Base-by-base conservation (phyloP, 306 rosid species). In the Vigna unguiculata region DNA sequence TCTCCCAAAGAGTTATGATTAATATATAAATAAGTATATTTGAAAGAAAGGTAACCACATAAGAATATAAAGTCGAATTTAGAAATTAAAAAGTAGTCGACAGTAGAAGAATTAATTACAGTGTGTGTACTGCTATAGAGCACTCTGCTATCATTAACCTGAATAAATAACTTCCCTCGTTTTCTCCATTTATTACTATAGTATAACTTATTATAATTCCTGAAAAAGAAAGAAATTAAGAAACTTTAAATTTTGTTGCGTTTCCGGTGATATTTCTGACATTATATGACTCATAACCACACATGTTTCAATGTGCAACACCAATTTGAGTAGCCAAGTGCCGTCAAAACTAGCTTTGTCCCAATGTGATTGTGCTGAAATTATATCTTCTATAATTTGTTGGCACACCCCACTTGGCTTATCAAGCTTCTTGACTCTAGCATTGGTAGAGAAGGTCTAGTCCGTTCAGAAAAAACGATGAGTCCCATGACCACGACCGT, bases 381-480 rank as follows among this genome's bases (percentile, higher is more conserved):
- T 30, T 32, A 20, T 47, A 45, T 55, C 75, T 83, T 48, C 12
- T 64, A 19, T 2, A 19, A 11, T 62, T 74, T 80, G 74, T 40
- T 61, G 36, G 13, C 38, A 9, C 54, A 9, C 54, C 54, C 76
- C 34, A 24, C 0, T 71, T 73, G 78, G 53, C 28, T 46, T 78
- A 68, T 74, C 69, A 24, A 40, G 5, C 28, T 64, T 82, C 65
- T 60, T 57, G 38, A 40, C 79, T 74, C 20, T 20, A 41, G 24
- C 81, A 68, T 60, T 3, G 53, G 9, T 49, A 49, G 13, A n/a
- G 55, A 65, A 67, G 4, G 60, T 71, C 15, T 80, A 28, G 81
- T 41, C 55, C 65, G 40, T 59, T 85, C 69, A 76, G 64, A 80
- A 53, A 55, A 76, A 76, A 69, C 90, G 92, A 72, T 82, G 77